phyloP scores from a whole-genome alignment of 768 basidiomycete genomes.

The Leucosporidium yakuticum region DNA sequence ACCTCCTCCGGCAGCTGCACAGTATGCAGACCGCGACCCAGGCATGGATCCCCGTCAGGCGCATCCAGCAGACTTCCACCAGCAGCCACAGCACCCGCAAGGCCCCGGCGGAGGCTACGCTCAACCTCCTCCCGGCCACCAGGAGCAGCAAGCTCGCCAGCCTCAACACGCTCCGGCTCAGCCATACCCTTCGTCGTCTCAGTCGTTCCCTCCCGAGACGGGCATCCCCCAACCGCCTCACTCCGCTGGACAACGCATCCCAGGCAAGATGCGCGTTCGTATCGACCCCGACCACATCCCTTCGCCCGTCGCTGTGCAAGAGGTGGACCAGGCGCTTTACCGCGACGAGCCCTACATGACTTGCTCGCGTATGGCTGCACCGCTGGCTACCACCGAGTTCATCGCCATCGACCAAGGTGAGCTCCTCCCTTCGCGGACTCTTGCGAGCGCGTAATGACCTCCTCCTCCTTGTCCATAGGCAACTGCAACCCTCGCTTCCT shows the following conservation, averaged over 20 bases:
- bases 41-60: conserved; percentile 22
- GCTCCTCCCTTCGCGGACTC: not conserved
- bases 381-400: conserved; percentile 80
- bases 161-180: not conserved
- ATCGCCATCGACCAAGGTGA: conserved; percentile 84
- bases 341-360: conserved; percentile 59
- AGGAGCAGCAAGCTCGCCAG: not conserved
- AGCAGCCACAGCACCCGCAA: conserved; percentile 14
- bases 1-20: conserved; percentile 22
- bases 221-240: conserved; percentile 64
- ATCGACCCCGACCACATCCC: conserved; percentile 88
- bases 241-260: conserved; percentile 55
- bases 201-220: conserved; percentile 13
- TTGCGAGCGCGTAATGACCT: too few species aligned
- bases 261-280: conserved; percentile 63
- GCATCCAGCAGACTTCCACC: conserved; percentile 4
- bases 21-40: conserved; percentile 5
- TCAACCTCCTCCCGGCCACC: conserved; percentile 9
- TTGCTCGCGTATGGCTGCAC: conserved; percentile 57
- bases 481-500: conserved; percentile 89
- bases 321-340: conserved; percentile 75
- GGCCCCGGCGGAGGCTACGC: not conserved
- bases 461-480: conserved; percentile 47
- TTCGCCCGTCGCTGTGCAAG: conserved; percentile 74
- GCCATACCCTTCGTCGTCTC: conserved; percentile 13